Conservation (phyloP, 2,329 filamentous ascomycete genomes). For the Daldinia eschscholtzii region DNA sequence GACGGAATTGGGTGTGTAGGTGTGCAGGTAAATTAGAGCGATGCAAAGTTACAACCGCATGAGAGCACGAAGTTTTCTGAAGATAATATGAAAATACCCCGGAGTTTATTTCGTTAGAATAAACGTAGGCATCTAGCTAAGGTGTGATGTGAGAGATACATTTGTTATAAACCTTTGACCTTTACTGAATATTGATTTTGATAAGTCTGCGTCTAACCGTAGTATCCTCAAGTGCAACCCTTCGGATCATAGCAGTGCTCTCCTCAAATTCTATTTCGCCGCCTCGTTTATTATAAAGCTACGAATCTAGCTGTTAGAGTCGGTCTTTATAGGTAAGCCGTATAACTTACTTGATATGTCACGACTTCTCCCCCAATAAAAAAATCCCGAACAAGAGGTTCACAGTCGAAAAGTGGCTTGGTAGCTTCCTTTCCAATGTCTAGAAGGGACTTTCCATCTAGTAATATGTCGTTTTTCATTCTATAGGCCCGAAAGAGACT, state of each 20-base stretch:
- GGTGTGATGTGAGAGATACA: too few species aligned
- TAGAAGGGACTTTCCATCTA: constrained; percentile 38
- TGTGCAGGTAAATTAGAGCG: too few species aligned
- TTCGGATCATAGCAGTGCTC: too few species aligned
- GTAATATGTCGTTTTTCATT: constrained; percentile 38
- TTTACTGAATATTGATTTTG: too few species aligned
- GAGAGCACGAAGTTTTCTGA: neutral
- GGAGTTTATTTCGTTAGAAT: neutral
- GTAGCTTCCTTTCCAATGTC: constrained; percentile 35
- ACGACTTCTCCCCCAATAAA: constrained; percentile 45
- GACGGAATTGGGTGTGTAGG: neutral
- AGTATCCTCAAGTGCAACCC: too few species aligned
- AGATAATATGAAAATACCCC: neutral
- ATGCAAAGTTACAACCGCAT: neutral
- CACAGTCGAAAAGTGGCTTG: constrained; percentile 22
- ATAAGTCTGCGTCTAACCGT: too few species aligned
- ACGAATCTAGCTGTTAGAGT: neutral
- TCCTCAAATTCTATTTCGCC: neutral
- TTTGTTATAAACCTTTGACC: too few species aligned
- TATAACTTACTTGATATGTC: constrained; percentile 31
- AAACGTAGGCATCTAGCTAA: neutral
- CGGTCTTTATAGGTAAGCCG: neutral
- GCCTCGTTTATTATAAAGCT: constrained; percentile 19
- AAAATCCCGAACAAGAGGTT: constrained; percentile 38
- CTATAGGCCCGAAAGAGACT: constrained; percentile 9